A percentile compares a stretch with the other conserved stretches of the same genome.
These are phyloP conservation scores for Boletus speciosus DNA, from an alignment of 768 basidiomycete species.

Conservation along the genomic window DNA sequence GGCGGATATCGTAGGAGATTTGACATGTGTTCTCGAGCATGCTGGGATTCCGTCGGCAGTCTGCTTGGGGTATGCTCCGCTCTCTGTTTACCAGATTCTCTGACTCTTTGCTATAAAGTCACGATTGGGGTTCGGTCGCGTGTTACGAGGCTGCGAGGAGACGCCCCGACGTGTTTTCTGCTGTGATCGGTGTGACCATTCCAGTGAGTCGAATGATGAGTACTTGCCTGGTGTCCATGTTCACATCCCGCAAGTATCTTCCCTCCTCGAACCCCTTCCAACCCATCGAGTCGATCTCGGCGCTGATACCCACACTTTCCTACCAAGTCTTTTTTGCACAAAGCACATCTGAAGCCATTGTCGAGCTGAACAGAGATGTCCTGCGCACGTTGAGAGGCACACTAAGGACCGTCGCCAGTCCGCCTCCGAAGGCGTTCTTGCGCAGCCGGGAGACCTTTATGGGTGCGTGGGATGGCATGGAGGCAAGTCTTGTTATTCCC, in stretches of 20 bases:
- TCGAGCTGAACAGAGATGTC: slow-evolving; percentile 55
- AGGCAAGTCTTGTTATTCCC: not conserved
- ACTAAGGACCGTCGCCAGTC: slow-evolving; percentile 48
- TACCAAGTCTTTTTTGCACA: slow-evolving; percentile 65
- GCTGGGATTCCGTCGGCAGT: slow-evolving; percentile 46
- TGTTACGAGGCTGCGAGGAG: slow-evolving; percentile 69
- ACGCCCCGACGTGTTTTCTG: slow-evolving; percentile 61
- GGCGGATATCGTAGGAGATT: slow-evolving; percentile 58
- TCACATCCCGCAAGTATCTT: slow-evolving; percentile 47
- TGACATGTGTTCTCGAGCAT: slow-evolving; percentile 58
- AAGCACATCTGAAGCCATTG: slow-evolving; percentile 43
- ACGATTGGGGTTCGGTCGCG: slow-evolving; percentile 71
- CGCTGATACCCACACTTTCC: slow-evolving; percentile 47
- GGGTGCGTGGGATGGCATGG: slow-evolving; percentile 45
- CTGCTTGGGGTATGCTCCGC: slow-evolving; percentile 55
- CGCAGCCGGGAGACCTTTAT: slow-evolving; percentile 48
- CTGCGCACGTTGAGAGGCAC: slow-evolving; percentile 56
- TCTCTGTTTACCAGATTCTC: not conserved
- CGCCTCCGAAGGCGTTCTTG: slow-evolving; percentile 56
- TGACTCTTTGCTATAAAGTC: slow-evolving; percentile 36
- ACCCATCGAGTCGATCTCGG: slow-evolving; percentile 40
- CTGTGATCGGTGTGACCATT: slow-evolving; percentile 53
- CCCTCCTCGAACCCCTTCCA: slow-evolving; percentile 47
- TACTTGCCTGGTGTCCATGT: not conserved
- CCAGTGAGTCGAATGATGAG: slow-evolving; percentile 43